These are phyloP conservation scores for Byssoonygena ceratinophila DNA, from an alignment of 2,329 filamentous ascomycete species.

Conservation along the genomic window DNA sequence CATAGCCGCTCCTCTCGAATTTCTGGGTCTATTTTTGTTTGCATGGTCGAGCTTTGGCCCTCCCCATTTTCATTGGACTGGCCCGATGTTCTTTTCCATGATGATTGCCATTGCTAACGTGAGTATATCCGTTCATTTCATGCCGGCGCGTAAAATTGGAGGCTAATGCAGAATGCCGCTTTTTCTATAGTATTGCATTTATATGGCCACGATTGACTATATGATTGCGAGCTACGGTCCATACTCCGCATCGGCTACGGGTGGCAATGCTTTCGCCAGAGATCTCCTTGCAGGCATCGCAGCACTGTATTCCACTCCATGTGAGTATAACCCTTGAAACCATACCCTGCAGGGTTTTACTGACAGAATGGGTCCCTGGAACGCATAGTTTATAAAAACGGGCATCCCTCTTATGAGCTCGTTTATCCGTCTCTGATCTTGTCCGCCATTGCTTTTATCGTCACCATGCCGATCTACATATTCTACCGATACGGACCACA, in stretches of 20 bases:
- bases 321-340: constrained; percentile 25
- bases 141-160: not conserved
- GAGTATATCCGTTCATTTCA: constrained; percentile 22
- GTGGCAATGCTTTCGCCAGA: constrained; percentile 54
- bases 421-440: constrained; percentile 52
- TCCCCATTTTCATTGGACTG: constrained; percentile 47
- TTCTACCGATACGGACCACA: constrained; percentile 54
- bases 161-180: not conserved
- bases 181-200: constrained; percentile 36
- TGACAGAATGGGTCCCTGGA: not conserved
- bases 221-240: constrained; percentile 57
- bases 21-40: constrained; percentile 52
- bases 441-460: constrained; percentile 48
- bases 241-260: constrained; percentile 54
- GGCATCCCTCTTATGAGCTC: constrained; percentile 42
- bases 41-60: constrained; percentile 50
- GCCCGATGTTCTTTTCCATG: constrained; percentile 48
- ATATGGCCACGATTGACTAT: constrained; percentile 57
- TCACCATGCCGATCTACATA: constrained; percentile 53
- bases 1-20: constrained; percentile 44
- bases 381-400: constrained; percentile 36
- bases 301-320: constrained; percentile 48
- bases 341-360: too few species aligned
- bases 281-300: constrained; percentile 54
- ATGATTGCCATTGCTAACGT: constrained; percentile 54